Conservation (phyloP, 2,329 filamentous ascomycete genomes). For the Cyanodermella asteris region DNA sequence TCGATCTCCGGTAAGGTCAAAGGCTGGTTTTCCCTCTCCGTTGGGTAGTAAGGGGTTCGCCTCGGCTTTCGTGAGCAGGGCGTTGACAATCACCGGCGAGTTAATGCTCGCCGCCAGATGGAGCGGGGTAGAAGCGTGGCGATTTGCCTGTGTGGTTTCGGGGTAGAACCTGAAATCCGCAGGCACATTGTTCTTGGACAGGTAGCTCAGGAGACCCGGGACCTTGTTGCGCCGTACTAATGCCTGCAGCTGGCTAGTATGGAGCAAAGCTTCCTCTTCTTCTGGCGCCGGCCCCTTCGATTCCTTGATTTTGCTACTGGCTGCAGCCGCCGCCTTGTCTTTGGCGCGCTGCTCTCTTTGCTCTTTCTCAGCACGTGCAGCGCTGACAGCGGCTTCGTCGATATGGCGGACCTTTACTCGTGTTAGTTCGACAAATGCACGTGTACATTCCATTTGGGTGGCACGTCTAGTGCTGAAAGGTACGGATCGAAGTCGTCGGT, state of each 20-base stretch:
- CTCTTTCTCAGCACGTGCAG: constrained; percentile 10
- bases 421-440: constrained; percentile 82
- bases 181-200: constrained; percentile 51
- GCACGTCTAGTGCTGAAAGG: constrained; percentile 83
- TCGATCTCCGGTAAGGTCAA: constrained; percentile 71
- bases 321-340: constrained; percentile 11
- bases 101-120: constrained; percentile 73
- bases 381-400: constrained; percentile 38
- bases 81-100: constrained; percentile 51
- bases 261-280: constrained; percentile 59
- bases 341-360: constrained; percentile 11
- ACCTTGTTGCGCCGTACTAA: constrained; percentile 77
- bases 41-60: constrained; percentile 54
- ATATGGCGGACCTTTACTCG: constrained; percentile 68
- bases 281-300: constrained; percentile 24
- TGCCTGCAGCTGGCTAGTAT: constrained; percentile 75
- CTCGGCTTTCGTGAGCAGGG: constrained; percentile 50
- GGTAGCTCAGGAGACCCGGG: constrained; percentile 64
- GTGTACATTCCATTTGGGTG: constrained; percentile 85
- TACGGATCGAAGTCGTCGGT: constrained; percentile 63
- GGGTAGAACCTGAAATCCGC: constrained; percentile 59
- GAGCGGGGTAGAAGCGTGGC: constrained; percentile 64
- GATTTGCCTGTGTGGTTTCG: constrained; percentile 38
- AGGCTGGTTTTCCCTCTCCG: constrained; percentile 60
- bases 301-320: constrained; percentile 14